These are phyloP conservation scores for Hypsizygus marmoreus DNA, from an alignment of 768 basidiomycete species.

Conservation along the genomic window DNA sequence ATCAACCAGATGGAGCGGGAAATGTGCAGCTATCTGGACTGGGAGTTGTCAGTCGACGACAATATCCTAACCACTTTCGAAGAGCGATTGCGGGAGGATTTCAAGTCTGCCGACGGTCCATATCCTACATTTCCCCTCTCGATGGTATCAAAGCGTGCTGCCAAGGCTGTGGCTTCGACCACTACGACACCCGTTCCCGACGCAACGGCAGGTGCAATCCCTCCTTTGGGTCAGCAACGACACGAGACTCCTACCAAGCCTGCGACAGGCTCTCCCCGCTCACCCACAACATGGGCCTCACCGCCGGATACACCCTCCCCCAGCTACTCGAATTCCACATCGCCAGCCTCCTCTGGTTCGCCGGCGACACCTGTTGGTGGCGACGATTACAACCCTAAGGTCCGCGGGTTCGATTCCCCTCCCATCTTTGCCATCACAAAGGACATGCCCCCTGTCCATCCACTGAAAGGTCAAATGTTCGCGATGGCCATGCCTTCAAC, in stretches of 20 bases:
- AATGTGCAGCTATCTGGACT: conserved; percentile 91
- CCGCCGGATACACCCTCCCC: conserved; percentile 58
- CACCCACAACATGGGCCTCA: conserved; percentile 30
- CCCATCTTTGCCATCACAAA: conserved; percentile 37
- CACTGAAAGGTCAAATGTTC: conserved; percentile 63
- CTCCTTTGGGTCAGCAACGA: conserved; percentile 42
- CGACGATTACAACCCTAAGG: conserved; percentile 53
- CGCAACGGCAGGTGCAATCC: conserved; percentile 48
- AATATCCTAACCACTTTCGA: conserved; percentile 63
- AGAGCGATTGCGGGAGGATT: conserved; percentile 59
- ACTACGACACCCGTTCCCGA: conserved; percentile 43
- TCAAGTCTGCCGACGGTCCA: conserved; percentile 45
- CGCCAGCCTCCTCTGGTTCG: conserved; percentile 62
- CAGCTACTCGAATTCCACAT: conserved; percentile 52
- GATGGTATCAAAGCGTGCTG: conserved; percentile 62
- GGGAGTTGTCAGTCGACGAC: conserved; percentile 81
- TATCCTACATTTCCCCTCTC: conserved; percentile 68
- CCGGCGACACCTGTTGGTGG: conserved; percentile 59
- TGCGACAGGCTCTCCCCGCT: conserved; percentile 28
- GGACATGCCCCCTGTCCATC: conserved; percentile 36
- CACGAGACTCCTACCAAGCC: conserved; percentile 33
- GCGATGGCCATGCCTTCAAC: conserved; percentile 61
- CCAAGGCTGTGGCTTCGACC: conserved; percentile 41
- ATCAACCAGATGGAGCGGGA: conserved; percentile 97
- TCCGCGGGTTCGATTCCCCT: conserved; percentile 43